phyloP scores from a whole-genome alignment of 805 yeast genomes.

The Debaryomyces hansenii region DNA sequence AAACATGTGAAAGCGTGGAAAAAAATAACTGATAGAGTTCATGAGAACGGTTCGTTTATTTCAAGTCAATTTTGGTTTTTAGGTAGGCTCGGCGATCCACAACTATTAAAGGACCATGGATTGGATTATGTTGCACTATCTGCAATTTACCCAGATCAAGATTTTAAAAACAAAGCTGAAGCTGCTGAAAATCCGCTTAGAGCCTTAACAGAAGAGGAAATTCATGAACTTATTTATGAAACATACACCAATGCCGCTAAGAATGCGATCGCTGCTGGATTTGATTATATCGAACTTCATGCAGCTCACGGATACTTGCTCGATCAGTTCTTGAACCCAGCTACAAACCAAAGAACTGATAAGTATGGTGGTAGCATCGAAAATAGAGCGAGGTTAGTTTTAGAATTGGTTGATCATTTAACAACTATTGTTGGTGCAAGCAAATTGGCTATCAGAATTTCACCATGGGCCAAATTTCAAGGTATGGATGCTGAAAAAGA shows the following conservation, averaged over 20 bases:
- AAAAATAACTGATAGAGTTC: no score
- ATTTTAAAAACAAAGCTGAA: slow-evolving; percentile 11
- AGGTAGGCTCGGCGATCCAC: no score
- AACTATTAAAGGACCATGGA: slow-evolving; percentile 20
- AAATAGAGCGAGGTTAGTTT: slow-evolving; percentile 33
- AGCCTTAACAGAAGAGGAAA: slow-evolving; percentile 18
- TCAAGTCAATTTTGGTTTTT: no score
- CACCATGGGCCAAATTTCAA: no score
- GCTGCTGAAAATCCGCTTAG: slow-evolving; percentile 17
- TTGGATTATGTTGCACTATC: slow-evolving; percentile 17
- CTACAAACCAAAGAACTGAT: slow-evolving; percentile 32
- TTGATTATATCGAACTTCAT: slow-evolving; percentile 41
- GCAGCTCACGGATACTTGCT: slow-evolving; percentile 45
- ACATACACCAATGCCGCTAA: slow-evolving; percentile 27
- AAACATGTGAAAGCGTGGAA: no score
- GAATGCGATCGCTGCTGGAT: slow-evolving; percentile 33
- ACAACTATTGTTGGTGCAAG: slow-evolving; percentile 34
- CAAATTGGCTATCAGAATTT: slow-evolving; percentile 32
- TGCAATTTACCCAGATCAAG: slow-evolving; percentile 13
- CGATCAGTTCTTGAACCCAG: slow-evolving; percentile 31
- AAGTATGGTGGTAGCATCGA: no score
- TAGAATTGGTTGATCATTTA: no score
- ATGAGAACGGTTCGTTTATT: no score
- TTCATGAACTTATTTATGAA: no score
- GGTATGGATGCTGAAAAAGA: slow-evolving; percentile 27